These are phyloP conservation scores for Penicillium sp. DNA, from an alignment of 2,329 filamentous ascomycete genomes.

Conservation along the genomic window DNA sequence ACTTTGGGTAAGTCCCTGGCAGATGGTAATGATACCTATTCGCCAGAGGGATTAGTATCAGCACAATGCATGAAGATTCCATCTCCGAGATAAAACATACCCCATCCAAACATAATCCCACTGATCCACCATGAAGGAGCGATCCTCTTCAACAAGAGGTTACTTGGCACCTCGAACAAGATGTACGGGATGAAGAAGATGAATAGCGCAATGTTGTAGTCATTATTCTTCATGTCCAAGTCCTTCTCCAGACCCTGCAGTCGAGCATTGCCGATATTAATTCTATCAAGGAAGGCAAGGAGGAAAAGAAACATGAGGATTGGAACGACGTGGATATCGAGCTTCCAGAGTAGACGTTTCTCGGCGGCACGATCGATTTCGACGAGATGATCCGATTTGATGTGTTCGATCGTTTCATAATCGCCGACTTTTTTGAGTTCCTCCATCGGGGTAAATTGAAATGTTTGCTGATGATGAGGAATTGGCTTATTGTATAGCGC, in stretches of 20 bases:
- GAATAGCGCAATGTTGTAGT: constrained; percentile 52
- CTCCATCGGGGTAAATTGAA: constrained; percentile 12
- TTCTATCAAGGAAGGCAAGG: constrained; percentile 55
- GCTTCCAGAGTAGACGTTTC: constrained; percentile 56
- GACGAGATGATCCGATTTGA: constrained; percentile 18
- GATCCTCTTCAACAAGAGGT: constrained; percentile 53
- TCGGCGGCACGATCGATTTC: constrained; percentile 45
- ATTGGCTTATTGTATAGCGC: background rate
- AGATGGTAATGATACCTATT: constrained; percentile 50
- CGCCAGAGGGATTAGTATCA: background rate
- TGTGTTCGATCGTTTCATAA: constrained; percentile 28
- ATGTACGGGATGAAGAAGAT: constrained; percentile 57
- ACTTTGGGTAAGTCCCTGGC: constrained; percentile 49
- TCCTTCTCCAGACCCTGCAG: constrained; percentile 53
- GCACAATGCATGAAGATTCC: background rate
- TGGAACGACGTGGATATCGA: constrained; percentile 56
- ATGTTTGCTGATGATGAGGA: background rate
- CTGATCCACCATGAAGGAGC: constrained; percentile 51
- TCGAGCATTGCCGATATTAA: constrained; percentile 57
- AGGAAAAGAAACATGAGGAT: constrained; percentile 55
- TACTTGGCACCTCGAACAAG: constrained; percentile 55
- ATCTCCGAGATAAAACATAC: constrained; percentile 29
- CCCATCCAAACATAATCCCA: constrained; percentile 51
- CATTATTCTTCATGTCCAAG: constrained; percentile 50
- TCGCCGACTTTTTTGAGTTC: constrained; percentile 18